These are phyloP conservation scores for Taphrina deformans DNA, from an alignment of 1,139 yeast species.

Conservation along the genomic window DNA sequence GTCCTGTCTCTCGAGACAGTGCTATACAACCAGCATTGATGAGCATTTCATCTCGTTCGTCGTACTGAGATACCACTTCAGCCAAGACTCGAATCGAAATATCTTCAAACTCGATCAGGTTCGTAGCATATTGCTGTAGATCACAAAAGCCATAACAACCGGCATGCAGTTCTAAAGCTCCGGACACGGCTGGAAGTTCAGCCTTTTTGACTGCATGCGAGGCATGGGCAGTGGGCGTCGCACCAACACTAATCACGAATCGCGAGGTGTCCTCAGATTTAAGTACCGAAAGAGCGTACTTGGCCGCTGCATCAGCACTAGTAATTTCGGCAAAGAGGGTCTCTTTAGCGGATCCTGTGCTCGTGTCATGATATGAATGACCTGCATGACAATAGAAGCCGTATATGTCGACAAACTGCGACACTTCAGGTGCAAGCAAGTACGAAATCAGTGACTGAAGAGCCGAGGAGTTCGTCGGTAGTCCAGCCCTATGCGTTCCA, in stretches of 20 bases:
- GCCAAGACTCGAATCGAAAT: constrained; percentile 63
- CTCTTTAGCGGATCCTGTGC: constrained; percentile 53
- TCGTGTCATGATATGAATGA: constrained; percentile 60
- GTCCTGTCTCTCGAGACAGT: constrained; percentile 61
- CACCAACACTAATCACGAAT: constrained; percentile 64
- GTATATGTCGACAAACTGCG: constrained; percentile 50
- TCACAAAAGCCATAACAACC: constrained; percentile 76
- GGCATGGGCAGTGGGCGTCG: constrained; percentile 78
- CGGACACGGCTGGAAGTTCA: constrained; percentile 46
- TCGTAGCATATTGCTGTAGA: constrained; percentile 71
- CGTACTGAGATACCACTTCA: constrained; percentile 63
- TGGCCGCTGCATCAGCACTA: constrained; percentile 59
- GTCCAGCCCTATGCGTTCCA: constrained; percentile 59
- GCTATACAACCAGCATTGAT: constrained; percentile 74
- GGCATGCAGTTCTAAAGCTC: constrained; percentile 68
- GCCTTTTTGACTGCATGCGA: constrained; percentile 44
- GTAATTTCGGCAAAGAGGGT: constrained; percentile 57
- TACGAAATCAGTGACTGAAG: constrained; percentile 46
- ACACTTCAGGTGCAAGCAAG: constrained; percentile 42
- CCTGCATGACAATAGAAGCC: constrained; percentile 84
- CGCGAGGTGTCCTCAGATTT: constrained; percentile 34
- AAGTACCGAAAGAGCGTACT: constrained; percentile 40
- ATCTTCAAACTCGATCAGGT: constrained; percentile 52
- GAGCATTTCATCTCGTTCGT: constrained; percentile 58
- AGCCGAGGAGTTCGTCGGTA: constrained; percentile 46